phyloP scores from a whole-genome alignment of 305 asterid genomes.

The Galium porrigens region DNA sequence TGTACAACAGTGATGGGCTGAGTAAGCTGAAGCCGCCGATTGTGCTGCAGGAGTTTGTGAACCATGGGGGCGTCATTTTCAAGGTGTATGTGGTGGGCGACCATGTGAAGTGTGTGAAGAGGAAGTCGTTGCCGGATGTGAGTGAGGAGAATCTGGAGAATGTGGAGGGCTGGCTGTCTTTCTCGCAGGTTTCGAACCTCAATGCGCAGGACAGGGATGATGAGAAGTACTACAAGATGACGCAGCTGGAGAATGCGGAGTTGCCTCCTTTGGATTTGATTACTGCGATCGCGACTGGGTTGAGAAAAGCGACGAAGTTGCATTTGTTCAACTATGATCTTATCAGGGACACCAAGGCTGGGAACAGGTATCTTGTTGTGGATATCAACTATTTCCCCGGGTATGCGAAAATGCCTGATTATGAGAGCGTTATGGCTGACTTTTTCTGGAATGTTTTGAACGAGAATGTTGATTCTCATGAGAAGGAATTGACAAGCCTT shows the following conservation, averaged over 20 bases:
- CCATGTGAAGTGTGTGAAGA: slow-evolving; percentile 54
- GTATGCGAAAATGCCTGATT: slow-evolving; percentile 69
- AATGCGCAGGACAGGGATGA: slow-evolving; percentile 30
- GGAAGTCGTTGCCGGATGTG: slow-evolving; percentile 56
- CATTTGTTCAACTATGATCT: slow-evolving; percentile 62
- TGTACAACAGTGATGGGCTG: slow-evolving; percentile 45
- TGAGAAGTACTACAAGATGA: slow-evolving; percentile 39
- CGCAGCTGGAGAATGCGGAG: slow-evolving; percentile 49
- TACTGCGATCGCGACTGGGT: slow-evolving; percentile 43
- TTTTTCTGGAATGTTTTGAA: slow-evolving; percentile 48
- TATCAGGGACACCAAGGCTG: slow-evolving; percentile 50
- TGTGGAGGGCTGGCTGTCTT: slow-evolving; percentile 33
- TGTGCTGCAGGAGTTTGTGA: slow-evolving; percentile 61
- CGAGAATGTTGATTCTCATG: slow-evolving; percentile 17
- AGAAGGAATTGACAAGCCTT: slow-evolving; percentile 25
- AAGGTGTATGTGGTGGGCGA: slow-evolving; percentile 76
- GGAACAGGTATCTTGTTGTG: slow-evolving; percentile 54
- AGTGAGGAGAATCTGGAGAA: slow-evolving; percentile 39
- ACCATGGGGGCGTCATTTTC: slow-evolving; percentile 60
- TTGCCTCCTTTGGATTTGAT: slow-evolving; percentile 50
- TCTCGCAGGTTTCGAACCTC: slow-evolving; percentile 54
- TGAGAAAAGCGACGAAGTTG: slow-evolving; percentile 36
- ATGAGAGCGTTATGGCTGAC: slow-evolving; percentile 47
- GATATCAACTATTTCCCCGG: slow-evolving; percentile 78
- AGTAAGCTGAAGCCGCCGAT: slow-evolving; percentile 51